Conservation (phyloP, 208 protist species). For the Hexamita inflata region DNA sequence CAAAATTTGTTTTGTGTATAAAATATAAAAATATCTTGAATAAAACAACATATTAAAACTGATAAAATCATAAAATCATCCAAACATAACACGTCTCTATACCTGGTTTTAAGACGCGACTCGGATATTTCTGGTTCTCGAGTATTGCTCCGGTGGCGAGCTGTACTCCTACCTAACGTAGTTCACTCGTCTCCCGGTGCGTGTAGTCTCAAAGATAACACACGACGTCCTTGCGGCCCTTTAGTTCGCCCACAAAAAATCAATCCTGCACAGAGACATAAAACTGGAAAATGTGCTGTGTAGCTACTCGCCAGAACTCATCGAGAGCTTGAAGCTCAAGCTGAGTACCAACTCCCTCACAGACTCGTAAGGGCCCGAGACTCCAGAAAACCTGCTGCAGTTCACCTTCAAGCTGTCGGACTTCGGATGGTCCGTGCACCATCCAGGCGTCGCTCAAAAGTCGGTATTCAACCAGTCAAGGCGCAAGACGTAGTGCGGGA, state of each 20-base stretch:
- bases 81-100: conserved; percentile 10
- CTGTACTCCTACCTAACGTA: neutral
- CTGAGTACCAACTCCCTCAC: no score
- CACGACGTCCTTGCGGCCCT: neutral
- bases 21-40: no score
- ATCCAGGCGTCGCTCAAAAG: neutral
- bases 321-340: no score
- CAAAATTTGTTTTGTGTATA: no score
- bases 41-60: no score
- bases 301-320: neutral
- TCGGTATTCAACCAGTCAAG: no score
- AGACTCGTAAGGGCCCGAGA: neutral
- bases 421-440: conserved; percentile 25
- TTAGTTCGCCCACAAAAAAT: neutral
- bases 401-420: conserved; percentile 11
- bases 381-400: neutral
- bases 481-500: conserved; percentile 47
- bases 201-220: neutral
- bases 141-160: conserved; percentile 1
- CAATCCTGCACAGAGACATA: conserved; percentile 10
- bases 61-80: no score
- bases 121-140: conserved; percentile 5
- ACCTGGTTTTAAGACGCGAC: conserved; percentile 3
- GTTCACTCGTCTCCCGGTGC: neutral
- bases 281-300: conserved; percentile 8